Conservation (phyloP, 306 rosid genomes). For the Medicago ruthenica region DNA sequence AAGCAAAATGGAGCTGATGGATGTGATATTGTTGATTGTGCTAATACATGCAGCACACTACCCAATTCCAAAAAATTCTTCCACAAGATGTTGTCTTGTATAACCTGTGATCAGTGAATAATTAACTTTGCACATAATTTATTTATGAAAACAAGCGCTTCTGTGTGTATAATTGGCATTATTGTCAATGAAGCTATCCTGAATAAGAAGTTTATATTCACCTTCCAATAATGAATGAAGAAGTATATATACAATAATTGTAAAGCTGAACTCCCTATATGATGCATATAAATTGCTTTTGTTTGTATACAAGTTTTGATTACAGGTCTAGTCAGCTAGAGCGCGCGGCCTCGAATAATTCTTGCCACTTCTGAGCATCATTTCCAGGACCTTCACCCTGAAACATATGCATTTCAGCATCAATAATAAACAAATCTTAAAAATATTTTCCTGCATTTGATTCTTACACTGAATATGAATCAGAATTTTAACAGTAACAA, state of each 20-base stretch:
- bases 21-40: conserved; percentile 54
- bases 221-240: neutral
- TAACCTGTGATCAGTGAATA: conserved; percentile 51
- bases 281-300: conserved; percentile 9
- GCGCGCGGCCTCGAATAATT: conserved; percentile 64
- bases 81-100: conserved; percentile 56
- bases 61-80: conserved; percentile 38
- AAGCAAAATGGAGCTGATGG: conserved; percentile 57
- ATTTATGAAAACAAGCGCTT: neutral
- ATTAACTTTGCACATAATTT: neutral
- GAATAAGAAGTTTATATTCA: neutral
- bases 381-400: conserved; percentile 95
- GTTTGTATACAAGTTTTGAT: neutral
- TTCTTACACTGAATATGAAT: conserved; percentile 1
- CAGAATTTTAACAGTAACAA: neutral
- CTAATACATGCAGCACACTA: neutral
- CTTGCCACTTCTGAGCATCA: conserved; percentile 73
- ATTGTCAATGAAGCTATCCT: neutral
- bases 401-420: conserved; percentile 35
- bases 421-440: conserved; percentile 31
- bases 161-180: neutral
- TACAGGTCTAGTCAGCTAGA: conserved; percentile 33
- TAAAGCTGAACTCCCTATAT: neutral
- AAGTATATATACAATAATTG: neutral
- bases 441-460: neutral